Percentiles rank a stretch among this genome's conserved stretches.
Conservation (phyloP, 345 rosid species). For the Populus simonii region DNA sequence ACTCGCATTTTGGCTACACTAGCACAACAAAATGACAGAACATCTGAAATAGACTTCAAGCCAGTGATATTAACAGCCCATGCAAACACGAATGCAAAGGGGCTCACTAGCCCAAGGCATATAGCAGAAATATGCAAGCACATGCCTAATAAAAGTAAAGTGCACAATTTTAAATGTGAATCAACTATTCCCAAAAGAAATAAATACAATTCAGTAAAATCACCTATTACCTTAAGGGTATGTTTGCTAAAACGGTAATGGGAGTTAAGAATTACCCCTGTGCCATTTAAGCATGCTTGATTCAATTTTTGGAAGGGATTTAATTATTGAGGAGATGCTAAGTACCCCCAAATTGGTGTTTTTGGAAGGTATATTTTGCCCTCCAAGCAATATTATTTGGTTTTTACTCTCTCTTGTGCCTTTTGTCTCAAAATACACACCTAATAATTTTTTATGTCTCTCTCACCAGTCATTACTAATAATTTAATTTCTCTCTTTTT, state of each 20-base stretch:
- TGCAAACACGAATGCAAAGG: neutral
- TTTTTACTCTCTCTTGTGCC: neutral
- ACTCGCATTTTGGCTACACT: neutral
- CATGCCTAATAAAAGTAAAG: too few relatives aligned
- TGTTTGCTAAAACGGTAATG: neutral
- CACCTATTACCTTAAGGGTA: neutral
- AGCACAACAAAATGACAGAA: neutral
- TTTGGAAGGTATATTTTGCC: neutral
- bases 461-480: too few relatives aligned
- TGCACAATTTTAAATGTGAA: too few relatives aligned
- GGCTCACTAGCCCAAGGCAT: neutral
- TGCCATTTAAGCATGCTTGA: too few relatives aligned
- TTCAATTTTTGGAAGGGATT: neutral
- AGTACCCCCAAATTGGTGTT: neutral
- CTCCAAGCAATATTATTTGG: neutral
- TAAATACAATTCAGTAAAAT: too few relatives aligned
- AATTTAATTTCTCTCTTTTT: neutral
- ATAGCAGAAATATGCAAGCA: too few relatives aligned
- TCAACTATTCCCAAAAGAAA: too few relatives aligned
- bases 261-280: too few relatives aligned
- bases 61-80: neutral
- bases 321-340: neutral
- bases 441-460: neutral
- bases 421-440: neutral
- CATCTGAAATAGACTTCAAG: neutral